Conservation (phyloP, 2,329 filamentous ascomycete species). For the Teratosphaeria zuluensis region DNA sequence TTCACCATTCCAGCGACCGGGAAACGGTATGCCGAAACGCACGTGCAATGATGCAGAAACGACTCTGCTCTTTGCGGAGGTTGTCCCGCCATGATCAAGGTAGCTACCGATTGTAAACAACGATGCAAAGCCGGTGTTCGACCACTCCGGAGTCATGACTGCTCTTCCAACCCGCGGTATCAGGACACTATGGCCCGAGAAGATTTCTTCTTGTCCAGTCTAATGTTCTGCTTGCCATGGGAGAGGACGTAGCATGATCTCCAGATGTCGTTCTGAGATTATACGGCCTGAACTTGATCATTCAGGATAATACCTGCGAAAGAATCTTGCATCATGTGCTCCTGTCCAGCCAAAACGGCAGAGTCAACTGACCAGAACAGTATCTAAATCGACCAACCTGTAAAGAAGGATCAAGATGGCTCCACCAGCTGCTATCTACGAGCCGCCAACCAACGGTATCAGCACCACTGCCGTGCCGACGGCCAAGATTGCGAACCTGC, state of each 20-base stretch:
- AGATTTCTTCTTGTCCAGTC: too few relatives aligned
- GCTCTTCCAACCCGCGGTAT: slow-evolving; percentile 5
- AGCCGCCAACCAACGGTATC: slow-evolving; percentile 30
- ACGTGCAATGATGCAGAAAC: slow-evolving; percentile 9
- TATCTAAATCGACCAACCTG: slow-evolving; percentile 23
- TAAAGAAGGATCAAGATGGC: slow-evolving; percentile 53
- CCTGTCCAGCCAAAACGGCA: slow-evolving; percentile 27
- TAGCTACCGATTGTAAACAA: slow-evolving; percentile 11
- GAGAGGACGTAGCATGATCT: slow-evolving; percentile 10
- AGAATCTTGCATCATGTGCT: slow-evolving; percentile 62
- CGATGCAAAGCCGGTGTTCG: slow-evolving; percentile 21
- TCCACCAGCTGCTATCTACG: slow-evolving; percentile 58
- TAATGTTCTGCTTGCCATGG: not conserved
- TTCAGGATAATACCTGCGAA: slow-evolving; percentile 98
- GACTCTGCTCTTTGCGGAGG: slow-evolving; percentile 8
- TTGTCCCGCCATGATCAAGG: slow-evolving; percentile 14
- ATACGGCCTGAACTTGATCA: slow-evolving; percentile 93
- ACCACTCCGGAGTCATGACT: slow-evolving; percentile 2
- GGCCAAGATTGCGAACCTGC: slow-evolving; percentile 37
- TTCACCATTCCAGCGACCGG: not conserved
- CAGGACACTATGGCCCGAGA: not conserved
- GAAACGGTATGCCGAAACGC: slow-evolving; percentile 2
- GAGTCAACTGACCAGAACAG: slow-evolving; percentile 16
- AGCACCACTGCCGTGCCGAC: slow-evolving; percentile 37
- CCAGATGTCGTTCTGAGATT: slow-evolving; percentile 58